phyloP scores from a whole-genome alignment of 1,139 yeast species.

The Hansenula lynferdii region DNA sequence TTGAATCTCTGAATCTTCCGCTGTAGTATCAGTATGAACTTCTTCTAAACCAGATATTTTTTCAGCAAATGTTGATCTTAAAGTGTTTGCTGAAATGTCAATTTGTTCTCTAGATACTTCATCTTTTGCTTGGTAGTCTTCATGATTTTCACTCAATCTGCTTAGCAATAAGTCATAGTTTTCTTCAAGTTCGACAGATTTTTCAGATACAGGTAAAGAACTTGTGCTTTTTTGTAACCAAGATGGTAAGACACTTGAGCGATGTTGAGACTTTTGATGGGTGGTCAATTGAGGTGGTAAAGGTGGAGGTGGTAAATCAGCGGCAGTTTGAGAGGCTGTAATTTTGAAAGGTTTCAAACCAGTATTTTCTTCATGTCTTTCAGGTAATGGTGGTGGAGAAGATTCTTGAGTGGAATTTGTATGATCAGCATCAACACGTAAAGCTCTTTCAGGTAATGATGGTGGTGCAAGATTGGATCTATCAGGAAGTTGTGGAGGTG shows the following conservation, averaged over 20 bases:
- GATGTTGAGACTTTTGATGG: constrained; percentile 17
- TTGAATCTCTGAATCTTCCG: constrained; percentile 27
- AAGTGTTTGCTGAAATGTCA: constrained; percentile 52
- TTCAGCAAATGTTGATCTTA: constrained; percentile 34
- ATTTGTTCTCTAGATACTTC: constrained; percentile 42
- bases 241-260: constrained; percentile 10
- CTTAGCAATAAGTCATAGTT: constrained; percentile 39
- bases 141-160: constrained; percentile 33
- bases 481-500: constrained; percentile 11
- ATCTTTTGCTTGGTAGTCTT: constrained; percentile 28
- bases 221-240: constrained; percentile 16
- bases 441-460: constrained; percentile 22
- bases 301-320: constrained; percentile 20
- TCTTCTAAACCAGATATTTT: constrained; percentile 26
- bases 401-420: constrained; percentile 11
- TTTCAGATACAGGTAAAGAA: constrained; percentile 9
- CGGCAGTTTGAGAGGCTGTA: constrained; percentile 8
- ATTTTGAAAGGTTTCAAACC: constrained; percentile 7
- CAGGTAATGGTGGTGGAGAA: constrained; percentile 7
- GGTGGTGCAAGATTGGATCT: constrained; percentile 24
- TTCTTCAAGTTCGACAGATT: constrained; percentile 21
- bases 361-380: not conserved
- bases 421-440: constrained; percentile 5
- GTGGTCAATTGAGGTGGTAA: constrained; percentile 21
- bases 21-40: constrained; percentile 8